Conservation (phyloP, 805 yeast species). For the Martiniozyma abietophila region DNA sequence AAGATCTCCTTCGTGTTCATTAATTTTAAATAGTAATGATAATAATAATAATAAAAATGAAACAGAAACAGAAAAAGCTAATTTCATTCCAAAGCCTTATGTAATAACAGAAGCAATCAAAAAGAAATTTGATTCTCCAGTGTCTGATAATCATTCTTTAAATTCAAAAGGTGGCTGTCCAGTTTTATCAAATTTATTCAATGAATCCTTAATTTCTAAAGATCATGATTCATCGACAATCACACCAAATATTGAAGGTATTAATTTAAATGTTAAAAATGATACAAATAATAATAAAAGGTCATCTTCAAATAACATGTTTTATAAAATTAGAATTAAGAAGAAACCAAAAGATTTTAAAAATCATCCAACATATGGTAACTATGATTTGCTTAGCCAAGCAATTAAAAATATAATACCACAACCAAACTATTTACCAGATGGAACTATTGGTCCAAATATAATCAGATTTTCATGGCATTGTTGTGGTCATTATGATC, state of each 20-base stretch:
- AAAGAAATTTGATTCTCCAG: neutral
- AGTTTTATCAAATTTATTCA: constrained; percentile 5
- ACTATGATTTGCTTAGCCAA: constrained; percentile 27
- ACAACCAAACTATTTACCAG: constrained; percentile 40
- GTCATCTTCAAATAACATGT: constrained; percentile 12
- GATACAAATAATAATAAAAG: constrained; percentile 7
- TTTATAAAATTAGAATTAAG: constrained; percentile 24
- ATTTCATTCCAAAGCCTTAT: constrained; percentile 12
- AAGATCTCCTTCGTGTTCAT: no score
- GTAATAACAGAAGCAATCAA: constrained; percentile 8
- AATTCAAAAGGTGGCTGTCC: constrained; percentile 6
- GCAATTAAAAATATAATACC: constrained; percentile 29
- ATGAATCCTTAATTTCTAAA: constrained; percentile 1
- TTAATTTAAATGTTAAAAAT: no score
- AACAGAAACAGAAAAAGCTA: neutral
- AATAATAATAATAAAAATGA: no score
- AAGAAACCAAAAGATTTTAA: constrained; percentile 14
- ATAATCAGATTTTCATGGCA: constrained; percentile 83
- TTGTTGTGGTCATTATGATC: constrained; percentile 72
- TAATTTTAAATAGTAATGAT: no score
- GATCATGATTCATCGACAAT: no score
- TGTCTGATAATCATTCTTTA: no score
- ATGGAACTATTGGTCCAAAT: constrained; percentile 68
- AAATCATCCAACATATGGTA: constrained; percentile 19
- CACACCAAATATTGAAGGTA: no score